phyloP scores from a whole-genome alignment of 345 rosid species.

The Aethionema arabicum region DNA sequence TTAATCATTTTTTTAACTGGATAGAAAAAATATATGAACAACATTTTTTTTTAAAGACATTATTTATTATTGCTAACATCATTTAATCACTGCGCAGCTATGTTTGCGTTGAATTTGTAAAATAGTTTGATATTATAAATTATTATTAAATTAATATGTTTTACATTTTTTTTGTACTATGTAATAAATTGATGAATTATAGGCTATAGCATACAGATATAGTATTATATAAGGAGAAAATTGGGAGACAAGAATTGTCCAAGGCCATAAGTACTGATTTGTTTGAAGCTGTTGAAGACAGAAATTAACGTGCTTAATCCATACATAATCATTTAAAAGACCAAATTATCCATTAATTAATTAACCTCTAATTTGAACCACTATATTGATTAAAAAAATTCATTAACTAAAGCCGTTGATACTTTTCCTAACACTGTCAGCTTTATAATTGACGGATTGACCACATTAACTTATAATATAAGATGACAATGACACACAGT shows the following conservation, averaged over 20 bases:
- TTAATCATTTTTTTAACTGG: too few species aligned
- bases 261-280: constrained; percentile 29
- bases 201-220: neutral
- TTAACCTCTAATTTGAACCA: neutral
- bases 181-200: neutral
- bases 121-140: too few species aligned
- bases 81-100: too few species aligned
- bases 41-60: too few species aligned
- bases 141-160: neutral
- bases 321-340: constrained; percentile 12
- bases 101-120: too few species aligned
- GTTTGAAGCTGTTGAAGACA: constrained; percentile 28
- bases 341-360: neutral
- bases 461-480: constrained; percentile 24
- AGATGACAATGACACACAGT: constrained; percentile 1
- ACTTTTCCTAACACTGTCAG: constrained; percentile 14
- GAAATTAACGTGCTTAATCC: constrained; percentile 10
- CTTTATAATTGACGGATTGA: constrained; percentile 23
- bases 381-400: neutral
- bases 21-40: too few species aligned
- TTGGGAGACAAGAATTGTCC: constrained; percentile 27
- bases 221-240: neutral
- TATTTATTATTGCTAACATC: too few species aligned
- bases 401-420: constrained; percentile 17
- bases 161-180: neutral